Base-by-base conservation (phyloP, 352 stramenopile species). In the Globisporangium uncinulatum region DNA sequence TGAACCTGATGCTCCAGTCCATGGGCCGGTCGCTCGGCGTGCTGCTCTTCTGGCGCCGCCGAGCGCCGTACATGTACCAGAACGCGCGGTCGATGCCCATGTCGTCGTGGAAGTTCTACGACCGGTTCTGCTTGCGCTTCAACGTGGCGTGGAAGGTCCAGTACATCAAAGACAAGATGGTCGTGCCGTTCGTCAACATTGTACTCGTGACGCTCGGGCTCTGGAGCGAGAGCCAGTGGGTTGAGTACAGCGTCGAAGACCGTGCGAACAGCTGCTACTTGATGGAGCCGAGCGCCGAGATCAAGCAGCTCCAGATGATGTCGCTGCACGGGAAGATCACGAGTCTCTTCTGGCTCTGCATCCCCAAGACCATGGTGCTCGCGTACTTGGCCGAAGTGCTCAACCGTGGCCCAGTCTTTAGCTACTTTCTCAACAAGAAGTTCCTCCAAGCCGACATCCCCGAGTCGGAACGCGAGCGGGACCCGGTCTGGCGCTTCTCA, bases 241-340 rank as follows among this genome's bases (percentile, higher is more conserved):
- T 62, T 17, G 71, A 78, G 13, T 84, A 73, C 52, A 81, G 84
- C 50, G 65, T 87, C 17, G 67, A 87, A 59, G 71, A 84, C 36
- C 71, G 76, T 5, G 76, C 73, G 2, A 81, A 87, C 37, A 67
- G 70, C 20, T 81, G 73, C 31, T 87, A 78, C 49, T 52, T 69
- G 10, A 81, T 83, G 73, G 76, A 87, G 31, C 76, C 73, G 10
- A 81, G 71, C 39, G 70, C 56, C 0, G 76, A 84, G 39, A 66
- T 74, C 59, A 84, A 83, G 63, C 76, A 87, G 59, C 55, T 87
- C n/a, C 73, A 87, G 57, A 83, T 87, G 73, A 87, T 87, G 76
- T 59, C 76, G 2, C 44, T 87, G 34, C 76, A 87, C 19, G 76
- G 76, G 34, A 87, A 87, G 54, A 79, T 87, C 55, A 63, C 74